phyloP scores from a whole-genome alignment of 148 eudicot genomes.

The Oxyria digyna region DNA sequence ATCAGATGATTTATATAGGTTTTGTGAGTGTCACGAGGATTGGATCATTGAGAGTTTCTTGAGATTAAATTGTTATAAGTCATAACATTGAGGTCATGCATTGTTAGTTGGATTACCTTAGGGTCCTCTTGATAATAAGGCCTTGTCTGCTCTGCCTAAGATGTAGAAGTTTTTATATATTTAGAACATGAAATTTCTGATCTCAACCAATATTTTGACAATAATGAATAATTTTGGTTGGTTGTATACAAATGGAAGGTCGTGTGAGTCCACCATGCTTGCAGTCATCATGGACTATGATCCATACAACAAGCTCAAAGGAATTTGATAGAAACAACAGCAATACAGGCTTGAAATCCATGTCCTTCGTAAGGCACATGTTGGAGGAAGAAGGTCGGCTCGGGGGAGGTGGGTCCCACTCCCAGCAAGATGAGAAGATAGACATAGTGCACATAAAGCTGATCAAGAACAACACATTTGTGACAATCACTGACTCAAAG shows the following conservation, averaged over 20 bases:
- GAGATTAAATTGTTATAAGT: neutral
- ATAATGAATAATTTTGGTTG: neutral
- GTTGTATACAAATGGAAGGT: neutral
- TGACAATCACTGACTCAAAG: slow-evolving; percentile 70
- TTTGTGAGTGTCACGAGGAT: neutral
- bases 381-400: slow-evolving; percentile 17
- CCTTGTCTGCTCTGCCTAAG: neutral
- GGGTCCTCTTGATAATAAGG: neutral
- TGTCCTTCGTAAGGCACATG: slow-evolving; percentile 33
- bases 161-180: neutral
- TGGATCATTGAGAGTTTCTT: neutral
- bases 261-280: slow-evolving; percentile 6
- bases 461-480: slow-evolving; percentile 66
- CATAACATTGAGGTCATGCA: no score
- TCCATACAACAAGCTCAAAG: slow-evolving; percentile 44
- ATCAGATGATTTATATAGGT: no score
- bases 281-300: slow-evolving; percentile 20
- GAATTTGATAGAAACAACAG: slow-evolving; percentile 12
- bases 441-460: slow-evolving; percentile 81
- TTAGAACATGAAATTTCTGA: neutral
- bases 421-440: slow-evolving; percentile 43
- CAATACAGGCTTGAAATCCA: slow-evolving; percentile 3
- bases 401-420: neutral
- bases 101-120: neutral
- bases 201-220: neutral